Evolutionary conservation across 768 basidiomycete species (phyloP), one percentile per base, ranked within the genome.

Genomic region (Boletus sp.): DNA sequence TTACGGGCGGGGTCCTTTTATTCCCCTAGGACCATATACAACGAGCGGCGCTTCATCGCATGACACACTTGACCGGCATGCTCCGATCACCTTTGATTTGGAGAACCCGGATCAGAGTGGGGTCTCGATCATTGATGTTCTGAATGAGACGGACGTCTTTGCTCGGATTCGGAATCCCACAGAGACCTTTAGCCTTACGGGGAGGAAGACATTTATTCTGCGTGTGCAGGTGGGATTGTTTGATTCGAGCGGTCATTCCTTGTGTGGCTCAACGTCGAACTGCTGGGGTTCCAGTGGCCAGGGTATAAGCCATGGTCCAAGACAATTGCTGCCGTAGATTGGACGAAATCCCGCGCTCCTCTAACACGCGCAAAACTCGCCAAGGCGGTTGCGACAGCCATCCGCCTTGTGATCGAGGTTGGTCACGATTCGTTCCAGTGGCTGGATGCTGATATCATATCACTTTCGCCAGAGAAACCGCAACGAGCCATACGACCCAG

Each of bases 281-380:
- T 6, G 14, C n/a, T 2, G 19, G 38, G 47, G 50, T 29, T 51
- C 38, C 59, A 90, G 88, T 91, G 88, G 88, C 88, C 87, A 17
- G 88, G 88, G 4, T 90, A 90, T 63, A 73, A 78, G 48, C 79
- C 80, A 52, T 90, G 84, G 84, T 82, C 81, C 59, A 78, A 87
- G 56, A 88, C 90, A 58, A 86, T 90, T 58, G 85, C 87, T 7
- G 87, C 88, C 1, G 79, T 83, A 64, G 83, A 90, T 66, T 91
- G 88, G 72, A 79, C 80, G n/a, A 89, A 81, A 63, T 80, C 80
- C 1, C 88, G 88, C 23, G 78, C 79, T n/a, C 88, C 87, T 2
- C 83, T 90, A 55, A 88, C 86, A 1, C 79, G 82, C 35, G 79
- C 80, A 38, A 89, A 88, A 65, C 74, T 91, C 4, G 88, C 87